phyloP scores from a whole-genome alignment of 805 yeast genomes.

The Metschnikowia gelsemii region DNA sequence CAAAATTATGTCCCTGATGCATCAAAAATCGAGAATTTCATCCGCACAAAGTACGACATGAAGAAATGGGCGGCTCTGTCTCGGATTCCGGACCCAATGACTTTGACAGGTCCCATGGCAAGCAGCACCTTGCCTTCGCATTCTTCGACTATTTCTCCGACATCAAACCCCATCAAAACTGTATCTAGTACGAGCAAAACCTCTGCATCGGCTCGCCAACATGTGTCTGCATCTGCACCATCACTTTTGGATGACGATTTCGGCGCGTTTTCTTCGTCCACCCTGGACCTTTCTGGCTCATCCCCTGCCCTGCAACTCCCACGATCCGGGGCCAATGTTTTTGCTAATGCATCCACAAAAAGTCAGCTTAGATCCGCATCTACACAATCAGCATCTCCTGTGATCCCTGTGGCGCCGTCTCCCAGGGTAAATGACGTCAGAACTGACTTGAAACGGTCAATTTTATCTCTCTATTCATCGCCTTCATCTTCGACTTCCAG shows the following conservation, averaged over 20 bases:
- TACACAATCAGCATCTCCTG: slow-evolving; percentile 15
- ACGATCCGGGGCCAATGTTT: slow-evolving; percentile 11
- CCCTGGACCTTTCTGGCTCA: slow-evolving; percentile 13
- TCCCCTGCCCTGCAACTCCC: slow-evolving; percentile 8
- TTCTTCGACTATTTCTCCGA: too few relatives aligned
- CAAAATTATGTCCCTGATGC: slow-evolving; percentile 73
- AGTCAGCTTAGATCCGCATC: slow-evolving; percentile 16
- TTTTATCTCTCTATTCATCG: slow-evolving; percentile 78
- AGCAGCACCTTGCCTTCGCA: background rate
- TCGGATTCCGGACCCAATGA: slow-evolving; percentile 58
- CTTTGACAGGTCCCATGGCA: too few relatives aligned
- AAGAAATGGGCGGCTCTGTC: slow-evolving; percentile 78
- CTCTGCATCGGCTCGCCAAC: background rate
- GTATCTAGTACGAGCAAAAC: too few relatives aligned
- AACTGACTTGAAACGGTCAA: slow-evolving; percentile 81
- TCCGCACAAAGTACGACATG: slow-evolving; percentile 86
- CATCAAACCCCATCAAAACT: too few relatives aligned
- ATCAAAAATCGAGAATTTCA: slow-evolving; percentile 81
- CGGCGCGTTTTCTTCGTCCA: slow-evolving; percentile 38
- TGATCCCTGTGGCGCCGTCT: slow-evolving; percentile 2
- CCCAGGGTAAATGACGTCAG: slow-evolving; percentile 13
- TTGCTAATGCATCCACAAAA: slow-evolving; percentile 6
- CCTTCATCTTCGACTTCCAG: slow-evolving; percentile 48
- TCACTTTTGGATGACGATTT: slow-evolving; percentile 40
- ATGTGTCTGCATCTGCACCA: slow-evolving; percentile 7